These are phyloP conservation scores for Bryoerythrophyllum caledonicum DNA, from an alignment of 225 moss, liverwort and hornwort species.

Conservation along the genomic window DNA sequence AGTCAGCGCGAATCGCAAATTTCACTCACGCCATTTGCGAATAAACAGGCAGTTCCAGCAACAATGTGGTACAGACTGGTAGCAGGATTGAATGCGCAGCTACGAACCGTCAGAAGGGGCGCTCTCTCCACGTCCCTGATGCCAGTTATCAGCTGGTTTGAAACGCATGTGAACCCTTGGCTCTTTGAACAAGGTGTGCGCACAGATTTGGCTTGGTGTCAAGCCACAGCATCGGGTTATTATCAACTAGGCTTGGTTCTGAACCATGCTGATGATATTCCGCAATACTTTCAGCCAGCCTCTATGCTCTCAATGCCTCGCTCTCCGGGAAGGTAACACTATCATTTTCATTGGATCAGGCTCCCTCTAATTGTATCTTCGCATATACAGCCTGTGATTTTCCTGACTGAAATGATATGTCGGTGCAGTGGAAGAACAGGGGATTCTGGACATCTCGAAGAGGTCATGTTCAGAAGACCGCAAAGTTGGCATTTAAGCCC, in stretches of 20 bases:
- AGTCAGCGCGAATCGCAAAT: neutral
- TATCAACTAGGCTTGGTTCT: conserved; percentile 85
- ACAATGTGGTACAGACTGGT: conserved; percentile 95
- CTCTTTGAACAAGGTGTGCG: conserved; percentile 66
- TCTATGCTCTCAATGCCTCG: conserved; percentile 45
- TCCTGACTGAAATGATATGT: neutral
- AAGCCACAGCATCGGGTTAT: conserved; percentile 84
- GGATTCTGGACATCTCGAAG: conserved; percentile 51
- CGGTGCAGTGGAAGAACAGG: conserved; percentile 38
- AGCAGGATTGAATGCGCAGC: conserved; percentile 86
- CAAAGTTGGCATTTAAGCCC: conserved; percentile 79
- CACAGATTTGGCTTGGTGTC: conserved; percentile 98
- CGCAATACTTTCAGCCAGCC: conserved; percentile 48
- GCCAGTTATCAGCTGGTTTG: conserved; percentile 82
- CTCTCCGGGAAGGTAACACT: conserved; percentile 50
- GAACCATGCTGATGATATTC: conserved; percentile 57
- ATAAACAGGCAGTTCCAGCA: conserved; percentile 68
- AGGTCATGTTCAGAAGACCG: conserved; percentile 54
- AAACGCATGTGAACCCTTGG: conserved; percentile 76
- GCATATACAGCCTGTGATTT: neutral
- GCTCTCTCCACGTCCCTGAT: conserved; percentile 60
- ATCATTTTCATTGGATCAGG: neutral
- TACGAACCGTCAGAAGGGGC: conserved; percentile 78
- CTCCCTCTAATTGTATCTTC: neutral
- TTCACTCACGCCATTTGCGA: neutral